Base-by-base conservation (phyloP, 768 basidiomycete species). In the Boletus edulis region DNA sequence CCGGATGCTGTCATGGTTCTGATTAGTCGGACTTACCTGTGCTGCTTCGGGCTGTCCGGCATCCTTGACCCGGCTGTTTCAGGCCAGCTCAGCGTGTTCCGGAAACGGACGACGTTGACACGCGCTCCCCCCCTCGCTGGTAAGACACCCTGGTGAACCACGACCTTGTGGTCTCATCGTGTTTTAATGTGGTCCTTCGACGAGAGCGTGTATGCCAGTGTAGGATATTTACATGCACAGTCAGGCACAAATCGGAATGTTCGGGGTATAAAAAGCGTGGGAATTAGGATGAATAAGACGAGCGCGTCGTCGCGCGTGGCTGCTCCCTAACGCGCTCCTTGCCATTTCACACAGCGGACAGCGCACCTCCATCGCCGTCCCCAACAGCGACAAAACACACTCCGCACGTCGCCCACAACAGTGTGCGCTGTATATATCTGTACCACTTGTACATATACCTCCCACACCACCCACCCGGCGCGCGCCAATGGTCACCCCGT, bases 401-500 rank as follows among this genome's bases (percentile, higher is more conserved):
- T 12, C 11, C 51, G 35, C 41, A 42, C 51, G 52, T 59, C 55
- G 52, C 54, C 42, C 50, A 27, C 51, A 4, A 48, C 47, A 54
- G 50, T 52, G 40, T 31, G 18, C 44, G 55, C 34, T 64, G 61
- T 60, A 60, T 57, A 61, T 58, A 38, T 57, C 54, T 52, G 22
- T 52, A 49, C 57, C 15, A 41, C 22, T 43, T 60, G 64, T 58
- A 58, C 57, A 61, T 62, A 59, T 50, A 35, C 60, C 49, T 27
- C 11, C n/a, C 12, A 40, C 20, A 22, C 22, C 50, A 47, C 4
- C 18, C 11, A 43, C 12, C 52, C 31, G 70, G 64, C 71, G 71
- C 69, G 69, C 69, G 56, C 58, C 65, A 63, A 91, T 91, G 89
- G 84, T 87, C 65, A 86, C 89, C 38, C 87, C 90, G 54, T 83